These are phyloP conservation scores for Myxozyma nipponensis DNA, from an alignment of 805 yeast species.

Conservation along the genomic window DNA sequence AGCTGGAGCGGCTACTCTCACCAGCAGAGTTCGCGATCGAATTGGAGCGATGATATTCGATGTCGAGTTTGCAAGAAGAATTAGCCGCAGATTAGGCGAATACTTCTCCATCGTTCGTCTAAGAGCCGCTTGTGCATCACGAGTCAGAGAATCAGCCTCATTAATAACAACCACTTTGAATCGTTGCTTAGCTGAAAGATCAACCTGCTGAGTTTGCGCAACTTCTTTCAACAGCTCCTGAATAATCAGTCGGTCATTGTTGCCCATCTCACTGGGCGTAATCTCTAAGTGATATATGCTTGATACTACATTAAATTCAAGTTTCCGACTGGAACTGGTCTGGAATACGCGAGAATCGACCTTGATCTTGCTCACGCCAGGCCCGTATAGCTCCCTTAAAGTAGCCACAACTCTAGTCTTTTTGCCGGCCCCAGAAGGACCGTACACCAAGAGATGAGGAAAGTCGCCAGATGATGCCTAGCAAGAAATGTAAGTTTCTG, in stretches of 20 bases:
- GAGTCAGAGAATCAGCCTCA: conserved; percentile 82
- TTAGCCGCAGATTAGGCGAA: conserved; percentile 77
- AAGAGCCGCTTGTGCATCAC: conserved; percentile 94
- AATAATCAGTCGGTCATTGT: conserved; percentile 89
- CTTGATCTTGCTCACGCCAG: conserved; percentile 75
- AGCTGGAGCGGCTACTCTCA: conserved; percentile 84
- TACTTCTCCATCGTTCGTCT: conserved; percentile 96
- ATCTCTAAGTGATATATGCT: conserved; percentile 88
- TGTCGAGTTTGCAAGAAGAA: conserved; percentile 82
- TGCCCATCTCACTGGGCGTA: conserved; percentile 95
- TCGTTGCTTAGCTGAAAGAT: conserved; percentile 52
- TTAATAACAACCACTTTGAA: conserved; percentile 69
- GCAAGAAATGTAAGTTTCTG: too few relatives aligned
- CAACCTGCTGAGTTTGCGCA: conserved; percentile 95
- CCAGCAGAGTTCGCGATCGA: conserved; percentile 81
- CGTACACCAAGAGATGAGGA: conserved; percentile 89
- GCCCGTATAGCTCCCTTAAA: conserved; percentile 73
- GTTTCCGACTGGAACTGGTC: conserved; percentile 63
- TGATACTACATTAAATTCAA: conserved; percentile 90
- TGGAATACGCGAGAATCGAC: conserved; percentile 85
- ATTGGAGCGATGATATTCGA: conserved; percentile 92
- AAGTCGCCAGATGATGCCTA: conserved; percentile 69
- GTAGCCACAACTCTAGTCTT: conserved; percentile 87
- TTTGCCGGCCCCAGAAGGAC: conserved; percentile 96
- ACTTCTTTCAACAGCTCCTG: conserved; percentile 91